These are phyloP conservation scores for Pseudonitzschia multiseries DNA, from an alignment of 108 stramenopile genomes.

Conservation along the genomic window DNA sequence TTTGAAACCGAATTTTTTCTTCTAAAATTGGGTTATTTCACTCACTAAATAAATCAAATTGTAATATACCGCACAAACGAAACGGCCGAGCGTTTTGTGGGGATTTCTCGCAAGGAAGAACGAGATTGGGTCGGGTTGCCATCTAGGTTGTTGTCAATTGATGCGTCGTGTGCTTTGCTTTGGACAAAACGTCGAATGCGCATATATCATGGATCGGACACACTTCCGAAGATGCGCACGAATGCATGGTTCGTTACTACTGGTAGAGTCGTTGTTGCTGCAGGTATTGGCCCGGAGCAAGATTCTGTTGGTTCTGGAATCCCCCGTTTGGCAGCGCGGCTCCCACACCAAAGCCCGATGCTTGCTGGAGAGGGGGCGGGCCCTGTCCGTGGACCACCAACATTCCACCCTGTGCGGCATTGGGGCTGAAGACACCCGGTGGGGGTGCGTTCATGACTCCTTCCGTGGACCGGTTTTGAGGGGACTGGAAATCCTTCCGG, in stretches of 20 bases:
- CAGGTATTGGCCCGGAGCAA: conserved; percentile 20
- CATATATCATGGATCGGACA: too few species aligned
- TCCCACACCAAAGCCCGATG: conserved; percentile 57
- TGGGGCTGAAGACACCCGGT: conserved; percentile 40
- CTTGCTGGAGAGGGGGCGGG: conserved; percentile 51
- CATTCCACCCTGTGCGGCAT: conserved; percentile 43
- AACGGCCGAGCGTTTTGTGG: too few species aligned
- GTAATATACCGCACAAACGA: too few species aligned
- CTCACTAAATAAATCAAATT: too few species aligned
- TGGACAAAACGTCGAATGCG: too few species aligned
- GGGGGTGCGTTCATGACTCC: conserved; percentile 56
- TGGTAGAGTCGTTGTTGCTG: conserved; percentile 23
- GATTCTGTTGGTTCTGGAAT: conserved; percentile 28
- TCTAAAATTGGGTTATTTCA: too few species aligned
- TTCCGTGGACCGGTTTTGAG: conserved; percentile 21
- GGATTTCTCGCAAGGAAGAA: too few species aligned
- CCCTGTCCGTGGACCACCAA: conserved; percentile 60
- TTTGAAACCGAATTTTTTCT: too few species aligned
- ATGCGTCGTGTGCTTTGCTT: too few species aligned
- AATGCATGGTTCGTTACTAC: conserved; percentile 6
- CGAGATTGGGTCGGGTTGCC: too few species aligned
- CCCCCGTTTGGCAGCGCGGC: conserved; percentile 37
- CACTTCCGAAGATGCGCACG: background rate
- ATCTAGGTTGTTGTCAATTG: too few species aligned
- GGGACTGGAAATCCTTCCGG: conserved; percentile 27